Evolutionary conservation across 495 filamentous ascomycete genomes (phyloP).

Genomic region (Talaromyces ruber): DNA sequence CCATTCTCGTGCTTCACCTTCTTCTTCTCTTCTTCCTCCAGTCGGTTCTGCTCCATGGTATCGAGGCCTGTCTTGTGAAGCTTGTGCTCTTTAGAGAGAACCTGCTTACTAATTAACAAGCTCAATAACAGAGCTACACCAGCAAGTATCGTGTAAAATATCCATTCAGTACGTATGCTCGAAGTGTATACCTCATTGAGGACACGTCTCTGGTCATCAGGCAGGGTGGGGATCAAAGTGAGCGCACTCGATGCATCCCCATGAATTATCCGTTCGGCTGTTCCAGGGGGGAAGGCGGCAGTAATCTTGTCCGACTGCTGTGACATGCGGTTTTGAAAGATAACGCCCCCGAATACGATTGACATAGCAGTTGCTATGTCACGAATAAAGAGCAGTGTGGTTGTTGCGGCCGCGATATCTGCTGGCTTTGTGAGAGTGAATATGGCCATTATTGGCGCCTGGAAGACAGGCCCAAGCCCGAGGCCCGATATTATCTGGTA

Average conservation of each 20-base stretch:
- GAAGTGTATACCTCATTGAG: constrained; percentile 47
- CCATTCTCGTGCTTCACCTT: constrained; percentile 1
- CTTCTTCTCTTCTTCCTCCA: constrained; percentile 4
- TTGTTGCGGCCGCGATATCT: constrained; percentile 44
- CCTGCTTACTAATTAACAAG: constrained; percentile 44
- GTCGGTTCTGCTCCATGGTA: constrained; percentile 27
- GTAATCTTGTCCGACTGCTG: constrained; percentile 28
- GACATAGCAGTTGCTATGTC: constrained; percentile 41
- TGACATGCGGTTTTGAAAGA: constrained; percentile 47
- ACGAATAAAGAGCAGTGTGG: constrained; percentile 43
- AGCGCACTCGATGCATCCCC: constrained; percentile 6
- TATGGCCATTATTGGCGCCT: constrained; percentile 50
- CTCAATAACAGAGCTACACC: constrained; percentile 45
- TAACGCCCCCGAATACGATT: constrained; percentile 46
- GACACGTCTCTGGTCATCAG: constrained; percentile 32
- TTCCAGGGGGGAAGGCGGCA: constrained; percentile 23
- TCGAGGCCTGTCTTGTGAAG: constrained; percentile 55
- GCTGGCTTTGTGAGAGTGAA: constrained; percentile 38
- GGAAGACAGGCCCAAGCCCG: constrained; percentile 49
- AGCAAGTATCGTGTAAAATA: constrained; percentile 50
- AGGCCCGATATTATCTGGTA: constrained; percentile 45
- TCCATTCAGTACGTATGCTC: constrained; percentile 58
- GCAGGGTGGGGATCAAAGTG: constrained; percentile 38
- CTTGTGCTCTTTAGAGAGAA: constrained; percentile 49
- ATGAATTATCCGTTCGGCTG: constrained; percentile 16